Evolutionary conservation across 768 basidiomycete genomes (phyloP).

Genomic region (Strobilomyces dryophilus): DNA sequence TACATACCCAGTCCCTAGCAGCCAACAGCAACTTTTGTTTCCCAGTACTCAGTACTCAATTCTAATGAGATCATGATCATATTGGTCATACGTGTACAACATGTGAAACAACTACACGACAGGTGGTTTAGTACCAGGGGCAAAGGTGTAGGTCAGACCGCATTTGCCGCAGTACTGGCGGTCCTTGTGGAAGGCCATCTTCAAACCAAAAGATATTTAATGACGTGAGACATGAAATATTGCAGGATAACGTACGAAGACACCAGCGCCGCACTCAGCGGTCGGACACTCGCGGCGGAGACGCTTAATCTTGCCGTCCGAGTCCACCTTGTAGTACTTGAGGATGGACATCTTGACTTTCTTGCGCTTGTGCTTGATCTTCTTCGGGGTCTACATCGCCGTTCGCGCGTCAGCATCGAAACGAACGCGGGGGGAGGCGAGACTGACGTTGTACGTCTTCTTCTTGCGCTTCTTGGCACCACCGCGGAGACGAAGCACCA

Average conservation of each 20-base stretch:
- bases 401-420: conserved; percentile 3
- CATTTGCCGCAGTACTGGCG: conserved; percentile 98
- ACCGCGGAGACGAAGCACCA: conserved; percentile 97
- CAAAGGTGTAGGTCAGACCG: conserved; percentile 82
- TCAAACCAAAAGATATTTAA: conserved; percentile 17
- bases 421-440: background rate
- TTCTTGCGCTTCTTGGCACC: conserved; percentile 99
- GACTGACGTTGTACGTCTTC: conserved; percentile 93
- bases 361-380: conserved; percentile 99
- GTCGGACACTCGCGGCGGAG: conserved; percentile 93
- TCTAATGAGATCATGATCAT: no score
- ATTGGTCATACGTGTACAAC: conserved; percentile 9
- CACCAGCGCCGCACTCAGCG: conserved; percentile 79
- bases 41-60: no score
- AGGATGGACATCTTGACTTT: conserved; percentile 99
- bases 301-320: conserved; percentile 99
- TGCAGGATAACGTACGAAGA: conserved; percentile 58
- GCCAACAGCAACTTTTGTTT: no score
- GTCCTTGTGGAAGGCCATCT: conserved; percentile 99
- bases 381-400: conserved; percentile 80
- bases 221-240: background rate
- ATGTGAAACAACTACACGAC: conserved; percentile 43
- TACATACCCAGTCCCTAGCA: no score
- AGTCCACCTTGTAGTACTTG: conserved; percentile 99
- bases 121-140: conserved; percentile 76